Percentiles rank a stretch among this genome's conserved stretches.
Conservation (phyloP, 345 rosid genomes). For the Eutrema yunnanense region DNA sequence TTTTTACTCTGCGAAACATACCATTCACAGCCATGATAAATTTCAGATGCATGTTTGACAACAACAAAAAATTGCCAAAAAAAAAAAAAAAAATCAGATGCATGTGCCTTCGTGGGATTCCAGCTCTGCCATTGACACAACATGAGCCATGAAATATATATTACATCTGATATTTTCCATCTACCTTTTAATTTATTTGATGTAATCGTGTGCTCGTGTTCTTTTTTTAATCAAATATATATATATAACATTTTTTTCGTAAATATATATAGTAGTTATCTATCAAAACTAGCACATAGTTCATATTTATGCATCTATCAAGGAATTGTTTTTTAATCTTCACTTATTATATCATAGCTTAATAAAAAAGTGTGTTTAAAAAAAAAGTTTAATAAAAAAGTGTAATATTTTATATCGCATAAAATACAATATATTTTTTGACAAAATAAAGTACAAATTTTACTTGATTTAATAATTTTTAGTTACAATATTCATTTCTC, state of each 20-base stretch:
- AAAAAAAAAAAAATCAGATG: background rate
- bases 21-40: background rate
- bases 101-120: constrained; percentile 68
- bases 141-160: constrained; percentile 46
- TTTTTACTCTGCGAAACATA: too few relatives aligned
- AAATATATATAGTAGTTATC: background rate
- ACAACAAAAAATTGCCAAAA: background rate
- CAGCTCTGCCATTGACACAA: constrained; percentile 53
- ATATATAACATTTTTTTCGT: background rate
- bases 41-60: background rate
- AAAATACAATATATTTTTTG: too few relatives aligned
- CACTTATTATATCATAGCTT: background rate
- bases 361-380: background rate
- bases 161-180: constrained; percentile 24
- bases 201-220: constrained; percentile 34
- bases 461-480: background rate
- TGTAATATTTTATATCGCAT: background rate
- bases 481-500: background rate
- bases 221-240: background rate
- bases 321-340: background rate
- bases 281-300: background rate
- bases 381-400: background rate
- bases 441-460: background rate
- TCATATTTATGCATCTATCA: background rate
- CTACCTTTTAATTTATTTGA: constrained; percentile 11